Conservation (phyloP, 352 stramenopile genomes). For the Phytophthora lateralis region DNA sequence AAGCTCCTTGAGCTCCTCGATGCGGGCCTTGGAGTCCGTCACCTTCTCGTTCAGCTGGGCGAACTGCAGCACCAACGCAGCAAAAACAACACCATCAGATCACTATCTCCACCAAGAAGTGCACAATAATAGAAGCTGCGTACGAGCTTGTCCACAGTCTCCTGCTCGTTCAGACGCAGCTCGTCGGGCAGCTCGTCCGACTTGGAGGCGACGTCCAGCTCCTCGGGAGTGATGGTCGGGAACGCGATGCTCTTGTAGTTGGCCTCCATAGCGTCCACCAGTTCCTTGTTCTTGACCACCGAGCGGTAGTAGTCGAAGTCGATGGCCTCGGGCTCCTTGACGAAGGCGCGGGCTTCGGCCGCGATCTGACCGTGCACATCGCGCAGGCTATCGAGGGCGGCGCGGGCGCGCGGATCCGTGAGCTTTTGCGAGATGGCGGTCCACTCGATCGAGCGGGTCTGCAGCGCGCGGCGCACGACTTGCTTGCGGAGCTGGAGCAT, state of each 20-base stretch:
- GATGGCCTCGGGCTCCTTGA: constrained; percentile 83
- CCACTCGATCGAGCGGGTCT: constrained; percentile 71
- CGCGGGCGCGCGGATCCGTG: constrained; percentile 74
- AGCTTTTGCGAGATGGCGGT: constrained; percentile 74
- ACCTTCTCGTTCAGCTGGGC: constrained; percentile 82
- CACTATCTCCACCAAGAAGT: constrained; percentile 4
- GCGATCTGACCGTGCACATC: constrained; percentile 83
- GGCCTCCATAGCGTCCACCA: constrained; percentile 82
- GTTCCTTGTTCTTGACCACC: constrained; percentile 89
- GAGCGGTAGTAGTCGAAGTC: constrained; percentile 89
- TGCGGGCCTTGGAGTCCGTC: constrained; percentile 83
- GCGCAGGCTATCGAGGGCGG: constrained; percentile 77
- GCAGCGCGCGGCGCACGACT: constrained; percentile 66
- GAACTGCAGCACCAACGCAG: constrained; percentile 41
- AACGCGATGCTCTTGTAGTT: constrained; percentile 90
- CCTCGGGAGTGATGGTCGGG: constrained; percentile 75
- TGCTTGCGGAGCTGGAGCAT: constrained; percentile 84
- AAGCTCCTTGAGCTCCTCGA: constrained; percentile 86
- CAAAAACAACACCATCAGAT: constrained; percentile 14
- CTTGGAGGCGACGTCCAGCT: constrained; percentile 62
- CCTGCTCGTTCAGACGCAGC: constrained; percentile 79
- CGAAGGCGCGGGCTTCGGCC: constrained; percentile 65
- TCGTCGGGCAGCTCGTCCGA: constrained; percentile 55
- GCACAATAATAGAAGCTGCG: constrained; percentile 1
- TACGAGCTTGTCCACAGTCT: constrained; percentile 77